Percentiles rank a stretch among this genome's conserved stretches.
Evolutionary conservation across 2,329 filamentous ascomycete species (phyloP).

Genomic region (Macroventuria anomochaeta): DNA sequence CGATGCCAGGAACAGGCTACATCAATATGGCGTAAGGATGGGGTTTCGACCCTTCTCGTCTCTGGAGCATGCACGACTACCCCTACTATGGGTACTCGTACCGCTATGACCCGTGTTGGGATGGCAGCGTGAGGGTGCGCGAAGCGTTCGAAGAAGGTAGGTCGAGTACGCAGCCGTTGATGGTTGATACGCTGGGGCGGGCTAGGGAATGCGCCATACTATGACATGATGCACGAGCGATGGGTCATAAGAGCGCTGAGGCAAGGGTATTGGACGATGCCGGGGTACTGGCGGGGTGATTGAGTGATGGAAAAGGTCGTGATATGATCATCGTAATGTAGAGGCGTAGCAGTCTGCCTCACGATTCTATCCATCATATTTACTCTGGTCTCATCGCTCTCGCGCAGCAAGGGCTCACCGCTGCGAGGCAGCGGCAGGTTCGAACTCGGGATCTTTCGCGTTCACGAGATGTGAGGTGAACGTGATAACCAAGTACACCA

Average conservation of each 20-base stretch:
- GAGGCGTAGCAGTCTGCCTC: too few species aligned
- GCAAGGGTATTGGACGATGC: not conserved
- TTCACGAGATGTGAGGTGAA: not conserved
- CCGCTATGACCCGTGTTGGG: not conserved
- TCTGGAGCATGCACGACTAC: not conserved
- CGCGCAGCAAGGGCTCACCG: not conserved
- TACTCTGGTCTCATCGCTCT: not conserved
- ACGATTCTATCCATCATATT: too few species aligned
- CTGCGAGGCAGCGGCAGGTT: constrained; percentile 7
- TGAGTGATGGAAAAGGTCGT: too few species aligned
- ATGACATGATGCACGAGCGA: too few species aligned
- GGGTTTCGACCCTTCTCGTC: not conserved
- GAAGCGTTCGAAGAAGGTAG: not conserved
- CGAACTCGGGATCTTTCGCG: constrained; percentile 33
- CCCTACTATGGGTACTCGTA: not conserved
- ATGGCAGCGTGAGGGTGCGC: not conserved
- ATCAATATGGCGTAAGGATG: not conserved
- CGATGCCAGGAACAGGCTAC: not conserved
- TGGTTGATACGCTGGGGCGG: not conserved
- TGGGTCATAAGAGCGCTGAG: not conserved
- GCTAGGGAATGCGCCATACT: too few species aligned
- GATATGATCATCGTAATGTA: too few species aligned
- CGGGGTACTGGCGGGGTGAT: not conserved
- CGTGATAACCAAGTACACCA: not conserved
- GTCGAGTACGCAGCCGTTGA: not conserved